Percentiles rank a stretch among this genome's conserved stretches.
Evolutionary conservation across 805 yeast species (phyloP).

Genomic region (Naumovozyma dairenensis): DNA sequence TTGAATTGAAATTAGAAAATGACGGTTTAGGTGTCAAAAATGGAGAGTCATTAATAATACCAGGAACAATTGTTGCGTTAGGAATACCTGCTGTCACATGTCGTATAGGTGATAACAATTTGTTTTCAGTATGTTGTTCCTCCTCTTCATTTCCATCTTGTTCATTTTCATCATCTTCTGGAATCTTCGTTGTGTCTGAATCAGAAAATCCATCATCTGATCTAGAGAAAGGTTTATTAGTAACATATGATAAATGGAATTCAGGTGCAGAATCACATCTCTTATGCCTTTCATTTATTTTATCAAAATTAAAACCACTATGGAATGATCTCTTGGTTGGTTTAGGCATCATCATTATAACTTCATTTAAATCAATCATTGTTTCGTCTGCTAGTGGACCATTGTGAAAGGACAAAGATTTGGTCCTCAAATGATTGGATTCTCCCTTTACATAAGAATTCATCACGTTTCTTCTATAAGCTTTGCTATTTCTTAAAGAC

Average conservation of each 20-base stretch:
- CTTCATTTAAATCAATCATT: background rate
- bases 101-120: background rate
- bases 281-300: no score
- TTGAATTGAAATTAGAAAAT: background rate
- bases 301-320: no score
- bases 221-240: background rate
- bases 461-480: no score
- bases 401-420: no score
- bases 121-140: background rate
- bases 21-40: no score
- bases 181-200: background rate
- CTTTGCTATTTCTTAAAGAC: no score
- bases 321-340: no score
- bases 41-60: background rate
- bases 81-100: no score
- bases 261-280: background rate
- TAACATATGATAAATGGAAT: background rate
- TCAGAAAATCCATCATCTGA: background rate
- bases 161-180: background rate
- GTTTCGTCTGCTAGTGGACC: no score
- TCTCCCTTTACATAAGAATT: no score
- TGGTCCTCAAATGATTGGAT: no score
- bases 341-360: background rate
- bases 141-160: background rate
- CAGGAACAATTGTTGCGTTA: no score